Evolutionary conservation across 768 basidiomycete species (phyloP), one percentile per base, ranked within the genome.

Genomic region (Tricholoma sp.): DNA sequence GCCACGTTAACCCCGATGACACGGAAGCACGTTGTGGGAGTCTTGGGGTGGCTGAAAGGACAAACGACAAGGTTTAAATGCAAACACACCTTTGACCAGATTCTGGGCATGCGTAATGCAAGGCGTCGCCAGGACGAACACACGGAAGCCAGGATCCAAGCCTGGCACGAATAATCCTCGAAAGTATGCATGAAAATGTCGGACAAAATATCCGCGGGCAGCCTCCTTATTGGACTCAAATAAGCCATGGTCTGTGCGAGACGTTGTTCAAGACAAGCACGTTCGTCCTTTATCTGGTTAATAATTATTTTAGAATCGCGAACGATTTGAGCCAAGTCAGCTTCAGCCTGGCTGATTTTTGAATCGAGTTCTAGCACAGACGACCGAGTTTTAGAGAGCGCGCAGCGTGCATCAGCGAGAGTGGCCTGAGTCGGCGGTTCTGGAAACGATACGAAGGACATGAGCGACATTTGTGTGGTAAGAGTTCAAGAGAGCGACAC

Each of bases 1-100:
- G 53, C 53, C 59, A 58, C 55, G 50, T 58, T 54, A 48, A 55
- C 53, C 53, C 59, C 48, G 56, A 42, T 36, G 52, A 53, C 52
- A 53, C 13, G 31, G 52, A 44, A 53, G 41, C 52, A 53, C 39
- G 44, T 53, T 39, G 52, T 53, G 52, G 32, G 52, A 53, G 52
- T 44, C 31, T 31, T 18, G 29, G 3, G n/a, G 9, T 32, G 11
- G 29, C n/a, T 17, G 47, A 41, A n/a, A 41, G 29, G 36, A 44
- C 32, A 53, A 10, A 11, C n/a, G 39, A 37, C 18, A 13, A 7
- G 52, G 17, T 5, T n/a, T 29, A 52, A 51, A 51, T 20, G 28
- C 17, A 58, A 18, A 75, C 78, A 71, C 63, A 89, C 88, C 78
- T 87, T 90, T 49, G 88, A 87, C 89, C 89, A 91, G 42, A 91